Evolutionary conservation across 2,329 filamentous ascomycete genomes (phyloP), one percentile per base, ranked within the genome.

Genomic region (Ceratocystis papillata): DNA sequence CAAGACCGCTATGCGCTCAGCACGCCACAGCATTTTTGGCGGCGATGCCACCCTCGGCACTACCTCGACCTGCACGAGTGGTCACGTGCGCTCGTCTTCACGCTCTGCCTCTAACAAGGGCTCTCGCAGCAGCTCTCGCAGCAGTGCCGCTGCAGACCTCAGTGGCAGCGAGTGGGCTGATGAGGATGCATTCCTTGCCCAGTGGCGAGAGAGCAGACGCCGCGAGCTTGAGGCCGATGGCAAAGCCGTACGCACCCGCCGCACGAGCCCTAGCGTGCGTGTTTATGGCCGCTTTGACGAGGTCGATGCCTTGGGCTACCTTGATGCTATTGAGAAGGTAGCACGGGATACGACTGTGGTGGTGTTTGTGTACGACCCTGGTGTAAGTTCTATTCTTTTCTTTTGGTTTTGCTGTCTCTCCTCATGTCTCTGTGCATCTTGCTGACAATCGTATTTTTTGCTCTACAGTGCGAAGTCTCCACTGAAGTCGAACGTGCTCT

Each of bases 281-380:
- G 80, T 87, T 67, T 97, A 88, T 73, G 94, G 94, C 25, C 83
- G 82, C 12, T 78, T 97, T 69, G 87, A 92, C 69, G 82, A 85
- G 67, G 94, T 97, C 1, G 92, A 97, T 78, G 93, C 90, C 6
- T 79, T 88, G 69, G 94, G 92, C 20, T 99, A 96, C 72, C 82
- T 99, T n/a, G 92, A 97, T 75, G 92, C 93, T 65, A 90, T 97
- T 71, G 94, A 99, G 77, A 94, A 90, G 76, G 90, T 93, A 3
- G 81, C 85, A 48, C 77, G 86, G 61, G 89, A 93, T 60, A 93
- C 90, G 0, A 83, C 88, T 2, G 92, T 97, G 1, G 88, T 96
- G 1, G 94, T 99, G 33, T 95, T 93, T 77, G 91, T 99, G 70
- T 94, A 91, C 75, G 91, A 96, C 73, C 83, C 89, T 68, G 83